These are phyloP conservation scores for Delphinella strobiligena DNA, from an alignment of 2,329 filamentous ascomycete genomes.

Conservation along the genomic window DNA sequence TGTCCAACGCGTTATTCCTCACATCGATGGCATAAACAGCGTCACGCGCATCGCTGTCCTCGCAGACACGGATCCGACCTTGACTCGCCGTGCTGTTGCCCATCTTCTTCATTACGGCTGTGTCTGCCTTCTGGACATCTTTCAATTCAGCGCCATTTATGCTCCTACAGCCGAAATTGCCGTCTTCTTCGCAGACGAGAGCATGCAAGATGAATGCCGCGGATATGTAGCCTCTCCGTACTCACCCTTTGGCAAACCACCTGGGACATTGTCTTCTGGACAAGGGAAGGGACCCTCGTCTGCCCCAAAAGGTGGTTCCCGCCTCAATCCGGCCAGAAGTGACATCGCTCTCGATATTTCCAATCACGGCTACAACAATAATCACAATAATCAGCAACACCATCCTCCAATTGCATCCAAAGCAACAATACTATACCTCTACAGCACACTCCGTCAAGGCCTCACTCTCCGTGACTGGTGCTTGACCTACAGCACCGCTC, in stretches of 20 bases:
- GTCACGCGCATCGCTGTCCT: constrained; percentile 75
- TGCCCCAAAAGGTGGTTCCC: neutral
- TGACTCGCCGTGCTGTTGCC: constrained; percentile 75
- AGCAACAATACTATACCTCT: constrained; percentile 59
- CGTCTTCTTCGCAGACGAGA: constrained; percentile 63
- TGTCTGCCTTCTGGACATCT: constrained; percentile 81
- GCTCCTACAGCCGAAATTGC: constrained; percentile 68
- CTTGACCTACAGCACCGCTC: constrained; percentile 56
- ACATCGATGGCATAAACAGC: constrained; percentile 84
- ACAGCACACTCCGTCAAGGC: constrained; percentile 72
- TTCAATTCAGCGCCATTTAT: constrained; percentile 88
- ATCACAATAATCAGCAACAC: constrained; percentile 6
- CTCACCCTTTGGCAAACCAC: constrained; percentile 10
- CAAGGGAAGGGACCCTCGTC: too few species aligned
- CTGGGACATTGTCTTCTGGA: too few species aligned
- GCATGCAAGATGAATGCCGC: constrained; percentile 76
- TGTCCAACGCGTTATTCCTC: constrained; percentile 64
- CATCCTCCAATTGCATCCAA: constrained; percentile 4
- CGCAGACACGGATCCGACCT: constrained; percentile 74
- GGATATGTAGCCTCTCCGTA: constrained; percentile 56
- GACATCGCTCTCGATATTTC: neutral
- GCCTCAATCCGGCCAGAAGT: neutral
- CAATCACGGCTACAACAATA: too few species aligned
- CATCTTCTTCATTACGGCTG: constrained; percentile 92
- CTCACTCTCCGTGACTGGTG: constrained; percentile 83